These are phyloP conservation scores for Fragilariopsis cylindrus DNA, from an alignment of 108 stramenopile species.

Conservation along the genomic window DNA sequence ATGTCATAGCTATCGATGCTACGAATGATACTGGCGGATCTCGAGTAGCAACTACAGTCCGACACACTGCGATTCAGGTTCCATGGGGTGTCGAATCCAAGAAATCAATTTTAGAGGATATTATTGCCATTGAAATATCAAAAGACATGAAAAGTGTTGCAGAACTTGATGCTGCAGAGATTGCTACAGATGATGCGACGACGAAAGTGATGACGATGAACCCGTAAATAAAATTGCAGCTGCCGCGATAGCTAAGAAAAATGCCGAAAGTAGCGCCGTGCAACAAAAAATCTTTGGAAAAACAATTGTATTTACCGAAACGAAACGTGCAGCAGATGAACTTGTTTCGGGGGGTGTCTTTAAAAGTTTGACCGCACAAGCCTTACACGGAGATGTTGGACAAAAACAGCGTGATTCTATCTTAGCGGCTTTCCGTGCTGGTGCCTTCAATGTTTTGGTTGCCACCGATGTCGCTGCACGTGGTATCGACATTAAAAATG, in stretches of 20 bases:
- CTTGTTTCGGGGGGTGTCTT: constrained; percentile 89
- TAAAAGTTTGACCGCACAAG: constrained; percentile 87
- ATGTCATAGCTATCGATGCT: constrained; percentile 91
- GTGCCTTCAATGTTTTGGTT: constrained; percentile 95
- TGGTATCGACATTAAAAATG: constrained; percentile 97
- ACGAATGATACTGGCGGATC: constrained; percentile 78
- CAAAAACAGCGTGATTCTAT: constrained; percentile 98
- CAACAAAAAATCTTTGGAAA: constrained; percentile 94
- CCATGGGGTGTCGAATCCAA: constrained; percentile 86
- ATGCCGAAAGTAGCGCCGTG: constrained; percentile 58
- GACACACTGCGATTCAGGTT: constrained; percentile 92
- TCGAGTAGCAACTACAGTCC: constrained; percentile 92
- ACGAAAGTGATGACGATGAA: constrained; percentile 44
- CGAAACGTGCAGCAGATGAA: constrained; percentile 93
- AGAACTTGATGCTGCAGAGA: constrained; percentile 53
- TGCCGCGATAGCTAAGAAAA: constrained; percentile 75
- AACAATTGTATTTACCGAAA: constrained; percentile 97
- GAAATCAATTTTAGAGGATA: constrained; percentile 81
- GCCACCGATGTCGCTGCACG: constrained; percentile 99
- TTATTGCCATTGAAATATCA: constrained; percentile 92
- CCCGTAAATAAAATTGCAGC: constrained; percentile 89
- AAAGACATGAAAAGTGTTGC: constrained; percentile 58
- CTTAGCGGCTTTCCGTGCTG: constrained; percentile 92
- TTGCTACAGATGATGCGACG: constrained; percentile 31
- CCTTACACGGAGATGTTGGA: constrained; percentile 99